Conservation (phyloP, 352 stramenopile species). For the Pelagophyceae sp. region DNA sequence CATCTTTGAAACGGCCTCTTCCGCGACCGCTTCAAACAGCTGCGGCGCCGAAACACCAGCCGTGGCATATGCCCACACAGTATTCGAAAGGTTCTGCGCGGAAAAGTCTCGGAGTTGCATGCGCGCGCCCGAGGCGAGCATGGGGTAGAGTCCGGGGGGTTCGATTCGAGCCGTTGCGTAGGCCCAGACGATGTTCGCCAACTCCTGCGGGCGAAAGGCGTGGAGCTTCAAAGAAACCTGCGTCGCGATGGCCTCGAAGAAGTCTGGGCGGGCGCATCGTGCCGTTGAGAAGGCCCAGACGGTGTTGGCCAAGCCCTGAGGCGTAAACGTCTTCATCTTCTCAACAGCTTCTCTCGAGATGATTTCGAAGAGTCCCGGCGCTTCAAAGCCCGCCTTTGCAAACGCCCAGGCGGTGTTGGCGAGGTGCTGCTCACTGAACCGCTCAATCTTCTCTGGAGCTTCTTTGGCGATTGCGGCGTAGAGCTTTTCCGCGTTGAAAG, state of each 20-base stretch:
- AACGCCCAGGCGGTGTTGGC: no score
- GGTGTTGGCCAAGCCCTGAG: background rate
- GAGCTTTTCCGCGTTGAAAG: constrained; percentile 27
- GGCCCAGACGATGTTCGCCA: constrained; percentile 49
- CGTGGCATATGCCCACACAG: background rate
- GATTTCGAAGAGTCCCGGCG: background rate
- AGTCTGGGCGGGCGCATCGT: constrained; percentile 20
- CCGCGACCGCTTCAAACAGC: background rate
- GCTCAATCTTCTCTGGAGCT: background rate
- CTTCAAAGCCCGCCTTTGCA: no score
- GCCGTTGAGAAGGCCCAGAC: background rate
- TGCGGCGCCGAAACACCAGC: background rate
- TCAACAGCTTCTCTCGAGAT: background rate
- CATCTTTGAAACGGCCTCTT: background rate
- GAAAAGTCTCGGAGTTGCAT: no score
- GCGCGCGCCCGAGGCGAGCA: no score
- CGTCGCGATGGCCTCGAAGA: background rate
- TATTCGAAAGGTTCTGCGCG: background rate
- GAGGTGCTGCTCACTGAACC: background rate
- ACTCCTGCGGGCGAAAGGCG: constrained; percentile 46
- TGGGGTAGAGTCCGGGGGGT: background rate
- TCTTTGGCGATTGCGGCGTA: no score
- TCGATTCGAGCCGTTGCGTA: constrained; percentile 33
- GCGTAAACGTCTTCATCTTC: background rate
- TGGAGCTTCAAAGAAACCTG: background rate